Percentiles rank a stretch among this genome's conserved stretches.
These are phyloP conservation scores for Artemisia annua DNA, from an alignment of 129 eudicot species.

Conservation along the genomic window DNA sequence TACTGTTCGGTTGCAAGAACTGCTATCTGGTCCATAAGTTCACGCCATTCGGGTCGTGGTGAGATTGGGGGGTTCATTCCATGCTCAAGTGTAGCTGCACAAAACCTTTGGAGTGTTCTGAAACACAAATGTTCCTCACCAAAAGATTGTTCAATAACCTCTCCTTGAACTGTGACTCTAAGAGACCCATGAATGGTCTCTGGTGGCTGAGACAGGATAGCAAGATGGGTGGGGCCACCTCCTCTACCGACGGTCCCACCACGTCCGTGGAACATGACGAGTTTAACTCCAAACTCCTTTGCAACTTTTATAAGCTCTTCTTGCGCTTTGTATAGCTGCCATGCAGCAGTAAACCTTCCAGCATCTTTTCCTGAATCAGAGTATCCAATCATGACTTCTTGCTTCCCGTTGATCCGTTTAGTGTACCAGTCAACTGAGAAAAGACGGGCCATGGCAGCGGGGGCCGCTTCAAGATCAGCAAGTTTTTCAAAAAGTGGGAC, in stretches of 20 bases:
- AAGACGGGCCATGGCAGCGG: slow-evolving; percentile 92
- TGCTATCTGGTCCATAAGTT: slow-evolving; percentile 84
- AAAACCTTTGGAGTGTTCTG: slow-evolving; percentile 89
- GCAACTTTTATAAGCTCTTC: slow-evolving; percentile 93
- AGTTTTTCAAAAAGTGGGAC: slow-evolving; percentile 96
- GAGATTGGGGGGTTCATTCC: slow-evolving; percentile 95
- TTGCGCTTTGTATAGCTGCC: slow-evolving; percentile 95
- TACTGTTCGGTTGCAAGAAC: slow-evolving; percentile 80
- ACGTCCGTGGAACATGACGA: slow-evolving; percentile 97
- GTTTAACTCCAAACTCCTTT: slow-evolving; percentile 77
- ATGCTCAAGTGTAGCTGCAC: slow-evolving; percentile 96
- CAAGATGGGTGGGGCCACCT: slow-evolving; percentile 97
- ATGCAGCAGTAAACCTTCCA: slow-evolving; percentile 91
- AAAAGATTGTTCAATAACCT: slow-evolving; percentile 95
- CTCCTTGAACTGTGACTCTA: slow-evolving; percentile 98
- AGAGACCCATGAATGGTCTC: slow-evolving; percentile 89
- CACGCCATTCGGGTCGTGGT: slow-evolving; percentile 95
- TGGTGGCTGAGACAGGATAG: slow-evolving; percentile 95
- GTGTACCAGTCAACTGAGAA: slow-evolving; percentile 96
- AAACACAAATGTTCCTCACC: slow-evolving; percentile 98
- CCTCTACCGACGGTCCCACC: slow-evolving; percentile 99
- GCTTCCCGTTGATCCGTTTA: slow-evolving; percentile 85
- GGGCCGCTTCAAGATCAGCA: slow-evolving; percentile 90
- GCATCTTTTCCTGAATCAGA: slow-evolving; percentile 99
- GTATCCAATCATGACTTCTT: slow-evolving; percentile 98